phyloP scores from a whole-genome alignment of 2,329 filamentous ascomycete species.

The Xylariaceae sp. region DNA sequence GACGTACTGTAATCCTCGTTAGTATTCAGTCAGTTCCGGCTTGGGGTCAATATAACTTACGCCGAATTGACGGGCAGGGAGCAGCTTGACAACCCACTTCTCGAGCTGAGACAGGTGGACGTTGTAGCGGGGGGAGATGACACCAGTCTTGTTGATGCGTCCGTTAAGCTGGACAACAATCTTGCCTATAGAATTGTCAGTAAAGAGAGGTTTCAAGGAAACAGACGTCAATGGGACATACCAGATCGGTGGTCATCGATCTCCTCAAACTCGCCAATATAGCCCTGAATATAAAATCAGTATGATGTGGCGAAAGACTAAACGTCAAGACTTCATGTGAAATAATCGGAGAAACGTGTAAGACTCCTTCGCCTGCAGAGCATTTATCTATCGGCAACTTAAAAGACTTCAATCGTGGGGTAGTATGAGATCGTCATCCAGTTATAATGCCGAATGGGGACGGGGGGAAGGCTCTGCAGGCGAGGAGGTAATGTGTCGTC shows the following conservation, averaged over 20 bases:
- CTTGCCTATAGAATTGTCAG: slow-evolving; percentile 63
- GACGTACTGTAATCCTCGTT: slow-evolving; percentile 54
- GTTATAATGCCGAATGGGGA: slow-evolving; percentile 94
- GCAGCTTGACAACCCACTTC: slow-evolving; percentile 99
- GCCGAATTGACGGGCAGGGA: slow-evolving; percentile 99
- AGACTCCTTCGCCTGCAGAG: slow-evolving; percentile 68
- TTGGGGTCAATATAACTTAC: slow-evolving; percentile 4
- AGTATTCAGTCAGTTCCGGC: neutral
- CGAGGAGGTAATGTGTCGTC: slow-evolving; percentile 9
- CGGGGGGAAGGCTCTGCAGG: slow-evolving; percentile 1
- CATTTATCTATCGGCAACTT: slow-evolving; percentile 96
- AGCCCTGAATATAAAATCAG: slow-evolving; percentile 42
- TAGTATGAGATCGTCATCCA: slow-evolving; percentile 85
- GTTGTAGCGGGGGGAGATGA: slow-evolving; percentile 99
- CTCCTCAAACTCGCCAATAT: slow-evolving; percentile 98
- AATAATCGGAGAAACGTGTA: slow-evolving; percentile 86
- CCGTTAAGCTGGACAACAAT: slow-evolving; percentile 99
- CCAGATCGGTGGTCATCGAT: slow-evolving; percentile 97
- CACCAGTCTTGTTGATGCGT: slow-evolving; percentile 98
- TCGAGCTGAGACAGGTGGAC: slow-evolving; percentile 95
- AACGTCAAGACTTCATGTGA: slow-evolving; percentile 77
- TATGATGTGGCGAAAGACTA: slow-evolving; percentile 83
- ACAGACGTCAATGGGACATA: slow-evolving; percentile 1
- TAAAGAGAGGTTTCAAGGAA: neutral
- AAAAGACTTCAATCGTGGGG: slow-evolving; percentile 95